Conservation (phyloP, 2,329 filamentous ascomycete genomes). For the Tolypocladium ovalisporum region DNA sequence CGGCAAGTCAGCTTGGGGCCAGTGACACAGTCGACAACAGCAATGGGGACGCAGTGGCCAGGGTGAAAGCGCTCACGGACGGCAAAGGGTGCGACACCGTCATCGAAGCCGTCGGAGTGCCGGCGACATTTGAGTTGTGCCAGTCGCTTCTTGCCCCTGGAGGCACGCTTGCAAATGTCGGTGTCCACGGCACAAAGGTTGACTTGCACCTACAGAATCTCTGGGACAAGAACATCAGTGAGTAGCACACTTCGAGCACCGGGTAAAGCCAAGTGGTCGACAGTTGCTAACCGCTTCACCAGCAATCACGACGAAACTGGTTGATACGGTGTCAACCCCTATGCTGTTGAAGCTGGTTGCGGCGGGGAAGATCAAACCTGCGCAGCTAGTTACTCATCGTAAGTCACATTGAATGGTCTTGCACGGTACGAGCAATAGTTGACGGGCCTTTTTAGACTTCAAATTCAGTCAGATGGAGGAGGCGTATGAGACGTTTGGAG, state of each 20-base stretch:
- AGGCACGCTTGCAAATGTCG: conserved; percentile 44
- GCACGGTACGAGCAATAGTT: background rate
- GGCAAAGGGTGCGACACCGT: conserved; percentile 44
- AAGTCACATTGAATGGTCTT: conserved; percentile 6
- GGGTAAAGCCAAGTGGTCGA: accelerated
- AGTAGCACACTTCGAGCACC: conserved; percentile 10
- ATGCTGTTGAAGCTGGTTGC: conserved; percentile 35
- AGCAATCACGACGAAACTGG: conserved; percentile 35
- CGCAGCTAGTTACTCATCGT: conserved; percentile 34
- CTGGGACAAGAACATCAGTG: conserved; percentile 43
- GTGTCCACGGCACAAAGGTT: conserved; percentile 44
- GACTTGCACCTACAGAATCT: conserved; percentile 40
- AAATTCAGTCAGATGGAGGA: conserved; percentile 29
- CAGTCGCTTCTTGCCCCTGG: conserved; percentile 42
- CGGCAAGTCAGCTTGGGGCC: conserved; percentile 37
- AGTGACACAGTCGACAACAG: conserved; percentile 29
- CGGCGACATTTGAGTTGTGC: conserved; percentile 39
- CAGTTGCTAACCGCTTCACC: background rate
- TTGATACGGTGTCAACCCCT: conserved; percentile 35
- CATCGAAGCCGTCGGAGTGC: conserved; percentile 46
- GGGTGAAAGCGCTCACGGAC: conserved; percentile 32
- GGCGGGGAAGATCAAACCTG: conserved; percentile 28
- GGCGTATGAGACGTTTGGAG: conserved; percentile 31
- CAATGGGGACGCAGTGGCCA: conserved; percentile 21
- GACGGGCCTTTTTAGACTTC: conserved; percentile 18